Evolutionary conservation across 2,329 filamentous ascomycete species (phyloP).

Genomic region (Penicillium italicum): DNA sequence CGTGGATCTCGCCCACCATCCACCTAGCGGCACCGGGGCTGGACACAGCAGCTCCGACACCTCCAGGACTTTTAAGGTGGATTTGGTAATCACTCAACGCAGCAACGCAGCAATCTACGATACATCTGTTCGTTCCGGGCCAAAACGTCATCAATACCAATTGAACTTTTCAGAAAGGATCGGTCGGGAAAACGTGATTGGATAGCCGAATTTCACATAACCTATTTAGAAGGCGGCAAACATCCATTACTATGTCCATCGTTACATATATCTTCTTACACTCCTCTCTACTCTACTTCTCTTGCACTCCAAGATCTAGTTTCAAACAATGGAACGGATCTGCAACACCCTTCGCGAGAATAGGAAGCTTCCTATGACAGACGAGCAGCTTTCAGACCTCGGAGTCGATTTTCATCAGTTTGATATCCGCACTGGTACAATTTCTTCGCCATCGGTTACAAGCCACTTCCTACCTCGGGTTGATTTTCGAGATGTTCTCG

Average conservation of each 20-base stretch:
- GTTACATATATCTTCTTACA: neutral
- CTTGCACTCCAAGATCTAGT: neutral
- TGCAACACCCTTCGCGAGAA: neutral
- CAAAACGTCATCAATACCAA: neutral
- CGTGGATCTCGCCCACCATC: neutral
- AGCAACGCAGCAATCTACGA: neutral
- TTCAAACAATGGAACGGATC: neutral
- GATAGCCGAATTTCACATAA: neutral
- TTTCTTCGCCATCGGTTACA: neutral
- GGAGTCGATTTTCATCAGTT: slow-evolving; percentile 1
- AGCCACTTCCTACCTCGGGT: neutral
- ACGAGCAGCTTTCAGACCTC: slow-evolving; percentile 1
- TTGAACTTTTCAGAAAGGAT: neutral
- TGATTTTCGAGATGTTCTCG: slow-evolving; percentile 1
- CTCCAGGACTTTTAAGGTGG: neutral
- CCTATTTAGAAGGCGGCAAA: neutral
- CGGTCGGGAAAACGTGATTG: neutral
- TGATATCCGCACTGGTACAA: neutral
- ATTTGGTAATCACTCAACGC: neutral
- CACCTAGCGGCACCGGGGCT: no score
- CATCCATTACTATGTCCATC: neutral
- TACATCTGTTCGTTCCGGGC: neutral
- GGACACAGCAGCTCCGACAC: neutral
- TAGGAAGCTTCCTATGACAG: slow-evolving; percentile 1
- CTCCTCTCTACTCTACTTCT: neutral